phyloP scores from a whole-genome alignment of 2,329 filamentous ascomycete genomes.

The Ceratocystis ficicola region DNA sequence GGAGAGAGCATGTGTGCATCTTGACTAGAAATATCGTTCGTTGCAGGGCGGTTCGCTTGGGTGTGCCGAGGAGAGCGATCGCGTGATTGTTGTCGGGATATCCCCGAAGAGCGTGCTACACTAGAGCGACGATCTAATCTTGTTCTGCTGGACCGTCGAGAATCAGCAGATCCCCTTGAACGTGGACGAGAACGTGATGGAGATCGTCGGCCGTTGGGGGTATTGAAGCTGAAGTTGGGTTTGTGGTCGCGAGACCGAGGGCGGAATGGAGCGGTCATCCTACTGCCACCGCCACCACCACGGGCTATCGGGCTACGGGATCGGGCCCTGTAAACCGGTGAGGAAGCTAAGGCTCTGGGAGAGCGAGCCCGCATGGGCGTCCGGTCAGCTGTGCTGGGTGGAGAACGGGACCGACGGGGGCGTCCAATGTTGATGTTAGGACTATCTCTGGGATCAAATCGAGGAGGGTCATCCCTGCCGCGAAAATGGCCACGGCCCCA shows the following conservation, averaged over 20 bases:
- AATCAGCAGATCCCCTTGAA: conserved; percentile 44
- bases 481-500: conserved; percentile 28
- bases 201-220: conserved; percentile 9
- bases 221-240: conserved; percentile 1
- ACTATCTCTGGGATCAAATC: conserved; percentile 23
- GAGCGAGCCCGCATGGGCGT: conserved; percentile 16
- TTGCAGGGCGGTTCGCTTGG: conserved; percentile 1
- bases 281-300: not conserved
- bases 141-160: conserved; percentile 35
- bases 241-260: conserved; percentile 14
- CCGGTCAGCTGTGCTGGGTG: conserved; percentile 29
- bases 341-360: not conserved
- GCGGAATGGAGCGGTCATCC: conserved; percentile 19
- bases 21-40: conserved; percentile 13
- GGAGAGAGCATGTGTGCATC: conserved; percentile 12
- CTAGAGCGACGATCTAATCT: conserved; percentile 32
- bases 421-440: not conserved
- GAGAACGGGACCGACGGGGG: conserved; percentile 42
- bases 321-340: conserved; percentile 15
- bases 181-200: conserved; percentile 27
- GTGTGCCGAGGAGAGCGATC: conserved; percentile 31
- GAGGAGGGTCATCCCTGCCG: conserved; percentile 27
- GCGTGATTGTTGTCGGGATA: conserved; percentile 32
- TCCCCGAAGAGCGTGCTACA: not conserved
- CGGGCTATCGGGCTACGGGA: conserved; percentile 19